Evolutionary conservation across 1,284 basidiomycete genomes (phyloP).

Genomic region (Vanrija humicola): DNA sequence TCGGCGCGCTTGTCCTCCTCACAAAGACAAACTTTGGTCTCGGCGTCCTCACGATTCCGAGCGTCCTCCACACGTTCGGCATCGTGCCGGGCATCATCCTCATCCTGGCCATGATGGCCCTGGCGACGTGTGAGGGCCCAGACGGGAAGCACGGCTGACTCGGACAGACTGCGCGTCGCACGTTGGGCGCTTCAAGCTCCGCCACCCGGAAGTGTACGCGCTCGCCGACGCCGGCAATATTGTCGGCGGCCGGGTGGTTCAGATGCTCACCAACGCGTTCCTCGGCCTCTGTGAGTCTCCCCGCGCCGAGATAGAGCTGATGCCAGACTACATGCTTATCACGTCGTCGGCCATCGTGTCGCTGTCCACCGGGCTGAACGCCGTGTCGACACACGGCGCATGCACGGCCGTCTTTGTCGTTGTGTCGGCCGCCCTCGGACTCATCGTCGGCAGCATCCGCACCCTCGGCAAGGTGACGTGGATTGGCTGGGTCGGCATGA

Average conservation of each 20-base stretch:
- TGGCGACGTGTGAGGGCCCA: constrained; percentile 19
- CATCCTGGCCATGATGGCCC: constrained; percentile 20
- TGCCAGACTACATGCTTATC: constrained; percentile 12
- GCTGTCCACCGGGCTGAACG: constrained; percentile 33
- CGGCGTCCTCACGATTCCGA: constrained; percentile 28
- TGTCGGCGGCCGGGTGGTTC: constrained; percentile 18
- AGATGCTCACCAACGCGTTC: constrained; percentile 22
- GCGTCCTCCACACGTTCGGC: constrained; percentile 25
- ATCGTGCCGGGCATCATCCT: constrained; percentile 27
- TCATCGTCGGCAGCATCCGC: constrained; percentile 1
- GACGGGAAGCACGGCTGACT: not conserved
- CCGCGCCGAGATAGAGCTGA: not conserved
- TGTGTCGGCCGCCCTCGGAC: constrained; percentile 19
- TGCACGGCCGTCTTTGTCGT: constrained; percentile 39
- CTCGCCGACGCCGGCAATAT: constrained; percentile 21
- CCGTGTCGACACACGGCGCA: constrained; percentile 31
- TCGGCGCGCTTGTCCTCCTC: constrained; percentile 7
- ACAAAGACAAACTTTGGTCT: constrained; percentile 18
- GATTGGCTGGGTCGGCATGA: constrained; percentile 34
- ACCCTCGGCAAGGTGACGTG: constrained; percentile 18
- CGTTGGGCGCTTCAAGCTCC: constrained; percentile 13
- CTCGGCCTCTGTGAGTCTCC: constrained; percentile 1
- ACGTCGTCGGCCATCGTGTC: constrained; percentile 29
- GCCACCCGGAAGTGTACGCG: constrained; percentile 13
- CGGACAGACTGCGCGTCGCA: not conserved